These are phyloP conservation scores for Zarea fungicola DNA, from an alignment of 2,329 filamentous ascomycete genomes.

Conservation along the genomic window DNA sequence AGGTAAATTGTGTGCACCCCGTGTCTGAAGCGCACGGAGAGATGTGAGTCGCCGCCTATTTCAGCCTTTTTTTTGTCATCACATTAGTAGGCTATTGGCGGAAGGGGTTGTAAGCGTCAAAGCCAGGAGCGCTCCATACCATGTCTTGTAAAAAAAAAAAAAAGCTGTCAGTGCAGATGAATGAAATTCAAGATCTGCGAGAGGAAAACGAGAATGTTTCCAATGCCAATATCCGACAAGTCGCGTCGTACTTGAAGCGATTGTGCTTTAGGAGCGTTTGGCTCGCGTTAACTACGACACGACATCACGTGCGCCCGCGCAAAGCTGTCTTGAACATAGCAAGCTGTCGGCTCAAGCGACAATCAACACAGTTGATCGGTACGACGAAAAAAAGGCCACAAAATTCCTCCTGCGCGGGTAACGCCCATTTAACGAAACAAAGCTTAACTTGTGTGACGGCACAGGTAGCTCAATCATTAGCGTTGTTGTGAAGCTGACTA, in stretches of 20 bases:
- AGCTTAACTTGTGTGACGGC: neutral
- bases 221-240: neutral
- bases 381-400: neutral
- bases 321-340: neutral
- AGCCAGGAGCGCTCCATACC: neutral
- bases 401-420: neutral
- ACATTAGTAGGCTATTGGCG: conserved; percentile 3
- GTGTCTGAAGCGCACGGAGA: conserved; percentile 68
- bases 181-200: too few species aligned
- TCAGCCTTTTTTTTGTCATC: conserved; percentile 15
- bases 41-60: conserved; percentile 44
- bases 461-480: neutral
- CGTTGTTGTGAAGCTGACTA: neutral
- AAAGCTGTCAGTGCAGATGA: too few species aligned
- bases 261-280: neutral
- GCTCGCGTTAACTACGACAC: conserved; percentile 11
- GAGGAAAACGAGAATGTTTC: neutral
- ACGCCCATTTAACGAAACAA: neutral
- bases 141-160: neutral
- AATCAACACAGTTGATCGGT: neutral
- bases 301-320: conserved; percentile 10
- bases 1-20: conserved; percentile 66
- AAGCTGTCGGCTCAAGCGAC: neutral
- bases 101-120: neutral
- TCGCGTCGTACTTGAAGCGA: neutral